These are phyloP conservation scores for Onygena corvina DNA, from an alignment of 2,329 filamentous ascomycete genomes.

Conservation along the genomic window DNA sequence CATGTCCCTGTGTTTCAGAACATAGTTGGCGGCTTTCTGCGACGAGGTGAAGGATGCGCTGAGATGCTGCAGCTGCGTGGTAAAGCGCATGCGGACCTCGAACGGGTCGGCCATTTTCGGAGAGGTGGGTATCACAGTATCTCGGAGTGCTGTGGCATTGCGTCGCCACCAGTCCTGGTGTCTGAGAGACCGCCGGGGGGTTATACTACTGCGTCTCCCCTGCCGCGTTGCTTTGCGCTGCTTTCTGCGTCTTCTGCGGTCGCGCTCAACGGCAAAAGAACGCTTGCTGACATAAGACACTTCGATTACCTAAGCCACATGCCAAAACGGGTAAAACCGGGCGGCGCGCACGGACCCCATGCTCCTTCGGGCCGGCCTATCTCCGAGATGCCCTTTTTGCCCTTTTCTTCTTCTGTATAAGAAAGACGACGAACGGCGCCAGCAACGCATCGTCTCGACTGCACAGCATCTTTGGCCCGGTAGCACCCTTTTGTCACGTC, in stretches of 20 bases:
- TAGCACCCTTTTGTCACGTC: background rate
- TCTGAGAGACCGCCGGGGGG: background rate
- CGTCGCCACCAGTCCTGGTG: background rate
- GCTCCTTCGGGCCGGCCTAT: background rate
- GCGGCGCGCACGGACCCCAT: background rate
- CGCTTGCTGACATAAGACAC: constrained; percentile 1
- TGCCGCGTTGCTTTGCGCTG: background rate
- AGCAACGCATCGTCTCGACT: too few species aligned
- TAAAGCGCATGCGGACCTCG: constrained; percentile 97
- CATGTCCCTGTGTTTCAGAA: constrained; percentile 84
- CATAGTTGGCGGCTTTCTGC: constrained; percentile 89
- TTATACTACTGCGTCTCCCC: background rate
- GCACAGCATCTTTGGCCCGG: background rate
- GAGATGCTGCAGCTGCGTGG: constrained; percentile 73
- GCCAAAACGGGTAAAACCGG: constrained; percentile 4
- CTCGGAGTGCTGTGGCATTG: background rate
- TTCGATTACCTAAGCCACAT: background rate
- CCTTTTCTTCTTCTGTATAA: background rate
- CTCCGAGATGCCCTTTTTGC: background rate
- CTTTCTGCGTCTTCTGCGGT: background rate
- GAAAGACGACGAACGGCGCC: too few species aligned
- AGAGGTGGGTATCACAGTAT: background rate
- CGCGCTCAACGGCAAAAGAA: background rate
- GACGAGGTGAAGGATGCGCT: constrained; percentile 81
- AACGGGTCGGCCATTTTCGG: constrained; percentile 74